Evolutionary conservation across 345 rosid species (phyloP).

Genomic region (Trapa incisa): DNA sequence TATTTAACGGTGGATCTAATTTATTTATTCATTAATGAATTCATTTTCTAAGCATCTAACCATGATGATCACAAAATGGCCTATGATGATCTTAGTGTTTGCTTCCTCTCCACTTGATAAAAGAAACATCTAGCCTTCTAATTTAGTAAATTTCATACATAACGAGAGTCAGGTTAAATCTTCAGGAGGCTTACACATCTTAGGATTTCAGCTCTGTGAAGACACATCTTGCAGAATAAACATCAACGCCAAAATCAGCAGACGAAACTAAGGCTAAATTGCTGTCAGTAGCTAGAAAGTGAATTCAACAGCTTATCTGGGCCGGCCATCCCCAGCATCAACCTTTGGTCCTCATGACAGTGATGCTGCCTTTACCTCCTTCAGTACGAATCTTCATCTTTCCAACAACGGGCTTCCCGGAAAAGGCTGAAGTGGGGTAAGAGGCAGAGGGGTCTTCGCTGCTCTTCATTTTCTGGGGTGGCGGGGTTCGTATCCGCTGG

Average conservation of each 20-base stretch:
- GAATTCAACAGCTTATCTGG: conserved; percentile 2
- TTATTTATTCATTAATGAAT: no score
- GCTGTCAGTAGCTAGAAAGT: background rate
- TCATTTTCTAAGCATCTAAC: background rate
- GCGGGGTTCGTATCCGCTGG: conserved; percentile 65
- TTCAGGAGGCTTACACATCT: no score
- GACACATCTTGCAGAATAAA: no score
- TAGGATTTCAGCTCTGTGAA: no score
- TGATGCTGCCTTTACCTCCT: conserved; percentile 98
- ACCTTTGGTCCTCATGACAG: conserved; percentile 93
- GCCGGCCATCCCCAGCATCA: conserved; percentile 16
- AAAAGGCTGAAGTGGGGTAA: conserved; percentile 88
- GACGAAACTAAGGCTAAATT: no score
- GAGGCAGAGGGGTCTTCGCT: conserved; percentile 34
- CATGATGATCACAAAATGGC: no score
- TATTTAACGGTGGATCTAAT: background rate
- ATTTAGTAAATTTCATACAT: no score
- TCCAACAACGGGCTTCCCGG: conserved; percentile 98
- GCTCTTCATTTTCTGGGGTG: conserved; percentile 37
- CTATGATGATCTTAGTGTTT: no score
- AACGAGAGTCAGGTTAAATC: no score
- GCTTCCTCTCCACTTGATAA: no score
- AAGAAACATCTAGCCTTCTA: no score
- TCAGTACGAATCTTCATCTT: conserved; percentile 93
- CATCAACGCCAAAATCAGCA: no score